A percentile compares a stretch with the other conserved stretches of the same genome.
Evolutionary conservation across 139 green algal genomes (phyloP).

Genomic region (Chlorella sp.): DNA sequence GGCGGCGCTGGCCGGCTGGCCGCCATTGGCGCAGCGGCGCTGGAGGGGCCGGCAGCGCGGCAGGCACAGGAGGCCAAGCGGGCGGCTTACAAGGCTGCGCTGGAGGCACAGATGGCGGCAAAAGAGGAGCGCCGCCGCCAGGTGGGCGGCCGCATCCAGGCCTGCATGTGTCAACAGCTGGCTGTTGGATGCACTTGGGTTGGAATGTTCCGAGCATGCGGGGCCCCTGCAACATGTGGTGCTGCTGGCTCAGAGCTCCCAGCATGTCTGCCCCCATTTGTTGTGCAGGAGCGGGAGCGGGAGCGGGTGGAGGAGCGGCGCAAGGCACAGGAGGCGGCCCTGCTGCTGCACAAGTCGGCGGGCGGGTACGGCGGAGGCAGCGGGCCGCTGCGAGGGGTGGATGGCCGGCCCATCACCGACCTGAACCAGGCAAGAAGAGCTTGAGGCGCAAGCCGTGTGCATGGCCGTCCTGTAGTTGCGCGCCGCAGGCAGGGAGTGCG

Average conservation of each 20-base stretch:
- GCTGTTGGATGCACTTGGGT: too few relatives aligned
- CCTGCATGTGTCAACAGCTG: too few relatives aligned
- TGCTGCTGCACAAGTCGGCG: background rate
- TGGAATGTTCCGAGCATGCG: too few relatives aligned
- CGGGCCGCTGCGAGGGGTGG: conserved; percentile 10
- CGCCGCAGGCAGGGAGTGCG: too few relatives aligned
- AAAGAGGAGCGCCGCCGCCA: conserved; percentile 20
- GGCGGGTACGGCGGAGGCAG: conserved; percentile 27
- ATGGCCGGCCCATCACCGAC: conserved; percentile 18
- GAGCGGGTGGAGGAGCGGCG: conserved; percentile 14
- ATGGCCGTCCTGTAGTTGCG: background rate
- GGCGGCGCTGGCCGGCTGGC: background rate
- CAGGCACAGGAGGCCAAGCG: background rate
- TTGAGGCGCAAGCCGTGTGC: background rate
- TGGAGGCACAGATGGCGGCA: conserved; percentile 37
- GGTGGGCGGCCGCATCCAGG: background rate
- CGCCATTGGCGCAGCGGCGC: background rate
- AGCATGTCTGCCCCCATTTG: too few relatives aligned
- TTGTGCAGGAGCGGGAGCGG: conserved; percentile 2
- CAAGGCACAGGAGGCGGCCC: background rate
- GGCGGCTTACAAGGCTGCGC: conserved; percentile 35
- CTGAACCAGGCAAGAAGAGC: conserved; percentile 14
- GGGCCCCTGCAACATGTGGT: background rate
- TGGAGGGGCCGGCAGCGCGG: background rate
- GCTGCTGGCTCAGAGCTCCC: too few relatives aligned